Conservation (phyloP, 2,329 filamentous ascomycete species). For the Thelonectria blattea region DNA sequence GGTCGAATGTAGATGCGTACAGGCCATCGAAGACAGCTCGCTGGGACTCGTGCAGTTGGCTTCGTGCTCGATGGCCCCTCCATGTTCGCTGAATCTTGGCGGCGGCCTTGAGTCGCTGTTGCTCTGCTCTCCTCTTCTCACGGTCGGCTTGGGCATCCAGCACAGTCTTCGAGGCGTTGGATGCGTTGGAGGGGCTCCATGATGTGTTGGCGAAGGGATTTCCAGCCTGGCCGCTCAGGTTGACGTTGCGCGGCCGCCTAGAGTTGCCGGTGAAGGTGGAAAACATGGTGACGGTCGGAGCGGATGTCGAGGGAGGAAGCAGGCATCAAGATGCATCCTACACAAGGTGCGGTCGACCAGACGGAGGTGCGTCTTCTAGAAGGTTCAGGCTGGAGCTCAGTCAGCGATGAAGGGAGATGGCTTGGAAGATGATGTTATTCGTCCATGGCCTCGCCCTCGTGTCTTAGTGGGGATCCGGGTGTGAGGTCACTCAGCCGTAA, state of each 20-base stretch:
- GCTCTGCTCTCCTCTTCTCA: slow-evolving; percentile 77
- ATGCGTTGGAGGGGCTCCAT: slow-evolving; percentile 61
- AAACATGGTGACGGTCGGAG: slow-evolving; percentile 68
- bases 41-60: slow-evolving; percentile 60
- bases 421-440: slow-evolving; percentile 25
- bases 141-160: slow-evolving; percentile 88
- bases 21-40: slow-evolving; percentile 68
- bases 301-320: slow-evolving; percentile 16
- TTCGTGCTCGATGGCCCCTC: slow-evolving; percentile 75
- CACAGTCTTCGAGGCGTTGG: slow-evolving; percentile 76
- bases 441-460: slow-evolving; percentile 25
- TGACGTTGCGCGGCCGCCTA: slow-evolving; percentile 87
- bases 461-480: slow-evolving; percentile 32
- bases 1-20: slow-evolving; percentile 50
- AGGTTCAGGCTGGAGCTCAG: slow-evolving; percentile 36
- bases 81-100: slow-evolving; percentile 79
- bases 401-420: slow-evolving; percentile 29
- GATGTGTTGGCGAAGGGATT: slow-evolving; percentile 78
- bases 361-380: slow-evolving; percentile 34
- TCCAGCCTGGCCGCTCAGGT: slow-evolving; percentile 82
- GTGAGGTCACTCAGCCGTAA: slow-evolving; percentile 28
- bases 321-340: slow-evolving; percentile 23
- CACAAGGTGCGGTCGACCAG: slow-evolving; percentile 3
- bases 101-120: slow-evolving; percentile 76
- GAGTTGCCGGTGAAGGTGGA: slow-evolving; percentile 89